These are phyloP conservation scores for Rugosomyces carneus DNA, from an alignment of 1,284 basidiomycete genomes.

Conservation along the genomic window DNA sequence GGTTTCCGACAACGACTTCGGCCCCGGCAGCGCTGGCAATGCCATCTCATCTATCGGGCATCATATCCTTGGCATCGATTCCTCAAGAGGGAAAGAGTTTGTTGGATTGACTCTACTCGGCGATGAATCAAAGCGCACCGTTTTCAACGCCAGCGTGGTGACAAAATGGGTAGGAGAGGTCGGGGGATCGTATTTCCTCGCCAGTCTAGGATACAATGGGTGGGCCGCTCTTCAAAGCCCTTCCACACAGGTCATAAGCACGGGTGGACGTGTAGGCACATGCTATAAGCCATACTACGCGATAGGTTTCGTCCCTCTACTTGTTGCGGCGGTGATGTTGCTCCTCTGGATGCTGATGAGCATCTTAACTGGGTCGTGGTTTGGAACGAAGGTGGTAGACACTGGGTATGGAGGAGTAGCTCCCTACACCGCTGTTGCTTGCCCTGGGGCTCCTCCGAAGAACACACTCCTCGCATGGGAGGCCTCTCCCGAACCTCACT, in stretches of 20 bases:
- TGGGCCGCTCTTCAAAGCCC: slow-evolving; percentile 6
- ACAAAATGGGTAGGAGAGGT: slow-evolving; percentile 12
- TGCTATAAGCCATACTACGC: slow-evolving; percentile 15
- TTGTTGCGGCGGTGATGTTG: slow-evolving; percentile 7
- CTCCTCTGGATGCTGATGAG: slow-evolving; percentile 10
- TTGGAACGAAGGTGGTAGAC: slow-evolving; percentile 7
- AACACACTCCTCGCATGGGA: slow-evolving; percentile 14
- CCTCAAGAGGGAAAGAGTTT: background rate
- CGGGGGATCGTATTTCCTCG: slow-evolving; percentile 8
- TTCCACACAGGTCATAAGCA: slow-evolving; percentile 9
- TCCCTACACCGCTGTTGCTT: slow-evolving; percentile 7
- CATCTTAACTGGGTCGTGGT: slow-evolving; percentile 7
- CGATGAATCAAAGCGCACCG: slow-evolving; percentile 3
- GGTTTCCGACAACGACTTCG: background rate
- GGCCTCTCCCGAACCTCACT: slow-evolving; percentile 3
- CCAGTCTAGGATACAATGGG: slow-evolving; percentile 14
- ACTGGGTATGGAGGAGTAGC: slow-evolving; percentile 11
- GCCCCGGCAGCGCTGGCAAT: slow-evolving; percentile 4
- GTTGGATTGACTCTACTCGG: slow-evolving; percentile 5
- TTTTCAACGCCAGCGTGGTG: background rate
- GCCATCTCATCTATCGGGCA: slow-evolving; percentile 1
- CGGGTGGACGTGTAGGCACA: slow-evolving; percentile 11
- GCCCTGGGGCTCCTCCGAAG: slow-evolving; percentile 11
- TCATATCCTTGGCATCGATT: background rate
- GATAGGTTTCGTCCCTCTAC: slow-evolving; percentile 13